phyloP scores from a whole-genome alignment of 495 filamentous ascomycete species.

The Aspergillus hancockii region DNA sequence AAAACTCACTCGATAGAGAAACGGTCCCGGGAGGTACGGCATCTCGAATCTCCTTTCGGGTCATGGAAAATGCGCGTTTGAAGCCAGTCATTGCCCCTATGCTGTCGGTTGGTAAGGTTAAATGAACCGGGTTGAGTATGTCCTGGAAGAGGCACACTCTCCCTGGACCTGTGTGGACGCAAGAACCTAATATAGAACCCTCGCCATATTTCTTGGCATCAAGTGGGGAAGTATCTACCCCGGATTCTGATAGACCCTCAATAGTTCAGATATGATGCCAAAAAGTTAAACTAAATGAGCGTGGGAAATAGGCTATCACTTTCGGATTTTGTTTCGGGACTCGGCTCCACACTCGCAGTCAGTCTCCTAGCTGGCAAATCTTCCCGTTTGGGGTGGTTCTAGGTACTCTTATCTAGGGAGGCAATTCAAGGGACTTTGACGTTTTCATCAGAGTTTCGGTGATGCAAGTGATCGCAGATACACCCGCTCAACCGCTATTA shows the following conservation, averaged over 20 bases:
- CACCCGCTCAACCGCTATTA: too few species aligned
- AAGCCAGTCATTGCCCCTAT: conserved; percentile 12
- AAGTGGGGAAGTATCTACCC: background rate
- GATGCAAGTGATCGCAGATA: too few species aligned
- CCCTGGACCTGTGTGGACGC: background rate
- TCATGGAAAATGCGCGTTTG: conserved; percentile 13
- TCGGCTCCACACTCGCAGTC: too few species aligned
- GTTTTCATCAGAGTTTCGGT: too few species aligned
- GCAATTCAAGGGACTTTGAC: too few species aligned
- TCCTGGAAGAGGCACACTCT: background rate
- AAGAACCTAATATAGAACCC: background rate
- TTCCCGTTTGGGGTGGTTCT: too few species aligned
- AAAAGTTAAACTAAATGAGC: background rate
- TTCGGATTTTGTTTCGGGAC: background rate
- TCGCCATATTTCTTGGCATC: background rate
- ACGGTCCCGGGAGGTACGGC: conserved; percentile 14
- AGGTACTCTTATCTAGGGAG: too few species aligned
- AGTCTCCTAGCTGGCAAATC: too few species aligned
- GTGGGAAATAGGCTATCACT: background rate
- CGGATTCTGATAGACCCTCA: background rate
- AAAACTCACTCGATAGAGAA: conserved; percentile 11
- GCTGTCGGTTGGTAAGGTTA: background rate
- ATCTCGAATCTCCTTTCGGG: conserved; percentile 9
- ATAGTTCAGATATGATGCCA: background rate
- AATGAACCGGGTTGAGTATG: background rate